Percentiles rank a stretch among this genome's conserved stretches.
These are phyloP conservation scores for Trichophyton equinum DNA, from an alignment of 2,329 filamentous ascomycete genomes.

Conservation along the genomic window DNA sequence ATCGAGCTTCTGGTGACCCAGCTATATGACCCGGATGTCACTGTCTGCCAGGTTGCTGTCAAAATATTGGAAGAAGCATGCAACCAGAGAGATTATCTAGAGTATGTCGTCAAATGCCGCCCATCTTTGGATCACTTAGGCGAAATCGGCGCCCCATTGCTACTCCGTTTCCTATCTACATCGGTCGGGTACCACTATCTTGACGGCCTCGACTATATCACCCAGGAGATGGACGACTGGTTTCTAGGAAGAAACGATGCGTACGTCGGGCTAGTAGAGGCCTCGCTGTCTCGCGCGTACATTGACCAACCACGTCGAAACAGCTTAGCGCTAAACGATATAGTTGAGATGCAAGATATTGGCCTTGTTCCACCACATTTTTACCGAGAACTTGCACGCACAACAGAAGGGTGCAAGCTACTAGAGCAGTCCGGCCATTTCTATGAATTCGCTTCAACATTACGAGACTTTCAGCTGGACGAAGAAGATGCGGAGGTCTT, in stretches of 20 bases:
- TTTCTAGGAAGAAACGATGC: constrained; percentile 91
- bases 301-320: constrained; percentile 39
- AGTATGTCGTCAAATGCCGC: constrained; percentile 93
- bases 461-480: constrained; percentile 75
- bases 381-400: constrained; percentile 87
- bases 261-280: constrained; percentile 91
- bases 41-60: constrained; percentile 90
- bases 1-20: constrained; percentile 96
- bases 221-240: constrained; percentile 99
- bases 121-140: constrained; percentile 90
- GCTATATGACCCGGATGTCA: constrained; percentile 90
- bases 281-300: constrained; percentile 81
- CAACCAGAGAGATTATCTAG: constrained; percentile 77
- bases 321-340: constrained; percentile 41
- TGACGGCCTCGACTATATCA: constrained; percentile 94
- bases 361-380: constrained; percentile 83
- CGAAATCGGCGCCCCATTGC: constrained; percentile 85
- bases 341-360: constrained; percentile 47
- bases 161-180: constrained; percentile 85
- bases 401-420: constrained; percentile 79
- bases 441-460: constrained; percentile 79
- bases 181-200: constrained; percentile 97
- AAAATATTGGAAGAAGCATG: constrained; percentile 97
- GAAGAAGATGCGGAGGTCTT: constrained; percentile 74
- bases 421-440: constrained; percentile 92